phyloP scores from a whole-genome alignment of 2,329 filamentous ascomycete species.

The Aspergillus transmontanensis region DNA sequence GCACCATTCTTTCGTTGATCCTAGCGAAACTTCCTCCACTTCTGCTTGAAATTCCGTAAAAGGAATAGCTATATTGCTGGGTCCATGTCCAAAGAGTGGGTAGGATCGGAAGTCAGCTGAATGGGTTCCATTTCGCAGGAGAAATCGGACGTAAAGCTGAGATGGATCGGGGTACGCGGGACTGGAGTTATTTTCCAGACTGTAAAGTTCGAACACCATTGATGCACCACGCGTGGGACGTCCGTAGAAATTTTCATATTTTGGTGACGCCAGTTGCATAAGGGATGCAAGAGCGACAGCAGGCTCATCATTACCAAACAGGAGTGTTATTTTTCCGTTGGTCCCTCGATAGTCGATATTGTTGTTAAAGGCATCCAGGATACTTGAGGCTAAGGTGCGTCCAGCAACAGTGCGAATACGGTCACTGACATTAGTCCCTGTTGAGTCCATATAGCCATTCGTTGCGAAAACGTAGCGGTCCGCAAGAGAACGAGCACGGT shows the following conservation, averaged over 20 bases:
- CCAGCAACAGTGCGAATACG: constrained; percentile 45
- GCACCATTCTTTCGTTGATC: constrained; percentile 57
- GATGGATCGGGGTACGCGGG: constrained; percentile 42
- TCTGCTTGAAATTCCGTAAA: constrained; percentile 54
- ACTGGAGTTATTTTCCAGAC: constrained; percentile 35
- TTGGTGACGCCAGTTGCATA: constrained; percentile 40
- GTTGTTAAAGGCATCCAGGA: constrained; percentile 41
- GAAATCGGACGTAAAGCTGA: constrained; percentile 59
- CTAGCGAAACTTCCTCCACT: constrained; percentile 48
- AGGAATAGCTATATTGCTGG: constrained; percentile 48
- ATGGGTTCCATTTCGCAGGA: constrained; percentile 59
- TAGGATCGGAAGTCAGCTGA: constrained; percentile 42
- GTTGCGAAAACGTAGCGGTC: constrained; percentile 52
- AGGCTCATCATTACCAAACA: constrained; percentile 55
- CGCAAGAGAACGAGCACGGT: constrained; percentile 48
- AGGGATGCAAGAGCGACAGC: constrained; percentile 56
- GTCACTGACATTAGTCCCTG: constrained; percentile 27
- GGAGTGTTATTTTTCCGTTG: constrained; percentile 47
- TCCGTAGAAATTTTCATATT: constrained; percentile 50
- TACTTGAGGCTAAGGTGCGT: constrained; percentile 42
- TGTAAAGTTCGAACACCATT: constrained; percentile 57
- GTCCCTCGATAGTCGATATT: constrained; percentile 43
- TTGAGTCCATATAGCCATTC: constrained; percentile 48
- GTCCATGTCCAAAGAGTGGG: constrained; percentile 54
- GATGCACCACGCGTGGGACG: constrained; percentile 53